Conservation (phyloP, 306 rosid genomes). For the Mimosa pudica region DNA sequence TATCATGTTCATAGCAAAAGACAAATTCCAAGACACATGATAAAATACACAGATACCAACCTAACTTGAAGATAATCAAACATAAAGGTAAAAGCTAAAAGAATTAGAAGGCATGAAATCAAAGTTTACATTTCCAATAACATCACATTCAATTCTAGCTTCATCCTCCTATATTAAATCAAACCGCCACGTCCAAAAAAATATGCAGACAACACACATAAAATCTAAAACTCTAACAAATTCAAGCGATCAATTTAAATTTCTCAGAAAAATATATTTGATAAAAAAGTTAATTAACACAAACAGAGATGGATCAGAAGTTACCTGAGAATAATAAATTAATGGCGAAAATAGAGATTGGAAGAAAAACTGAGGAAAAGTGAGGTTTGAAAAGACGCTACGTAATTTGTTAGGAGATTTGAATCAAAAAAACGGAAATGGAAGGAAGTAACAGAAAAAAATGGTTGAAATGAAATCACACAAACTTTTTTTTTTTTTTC, state of each 20-base stretch:
- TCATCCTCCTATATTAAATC: conserved; percentile 5
- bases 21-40: background rate
- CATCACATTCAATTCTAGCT: background rate
- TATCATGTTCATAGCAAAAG: too few relatives aligned
- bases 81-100: background rate
- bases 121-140: background rate
- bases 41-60: background rate
- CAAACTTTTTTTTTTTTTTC: conserved; percentile 6
- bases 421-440: conserved; percentile 49
- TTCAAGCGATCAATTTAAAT: background rate
- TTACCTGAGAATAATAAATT: conserved; percentile 29
- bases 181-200: background rate
- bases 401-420: conserved; percentile 36
- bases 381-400: conserved; percentile 61
- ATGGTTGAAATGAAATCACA: conserved; percentile 16
- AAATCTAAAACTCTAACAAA: background rate
- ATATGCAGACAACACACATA: background rate
- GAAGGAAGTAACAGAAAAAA: conserved; percentile 36
- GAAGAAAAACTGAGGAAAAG: conserved; percentile 35
- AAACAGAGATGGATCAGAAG: conserved; percentile 2
- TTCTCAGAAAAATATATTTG: background rate
- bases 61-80: background rate
- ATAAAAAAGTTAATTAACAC: background rate
- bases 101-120: background rate
- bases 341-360: background rate